These are phyloP conservation scores for Boletus pseudopeckii DNA, from an alignment of 768 basidiomycete species.

Conservation along the genomic window DNA sequence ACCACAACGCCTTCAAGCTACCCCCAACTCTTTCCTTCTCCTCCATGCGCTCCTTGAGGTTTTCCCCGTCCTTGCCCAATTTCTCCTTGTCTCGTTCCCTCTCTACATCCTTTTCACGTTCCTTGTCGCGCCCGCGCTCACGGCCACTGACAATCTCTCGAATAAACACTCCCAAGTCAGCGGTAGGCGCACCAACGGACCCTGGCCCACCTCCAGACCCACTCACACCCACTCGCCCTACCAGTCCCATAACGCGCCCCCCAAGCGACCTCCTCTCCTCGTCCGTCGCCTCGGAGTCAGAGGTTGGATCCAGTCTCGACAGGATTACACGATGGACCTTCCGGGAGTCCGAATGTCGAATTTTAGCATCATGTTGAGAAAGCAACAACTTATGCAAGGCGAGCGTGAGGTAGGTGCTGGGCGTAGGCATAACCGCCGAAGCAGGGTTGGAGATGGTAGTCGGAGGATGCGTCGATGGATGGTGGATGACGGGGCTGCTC, in stretches of 20 bases:
- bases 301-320: constrained; percentile 48
- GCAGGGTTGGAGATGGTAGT: constrained; percentile 15
- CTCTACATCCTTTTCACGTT: constrained; percentile 31
- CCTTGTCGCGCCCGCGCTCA: constrained; percentile 27
- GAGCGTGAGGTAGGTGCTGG: constrained; percentile 24
- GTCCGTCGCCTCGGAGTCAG: constrained; percentile 31
- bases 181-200: constrained; percentile 43
- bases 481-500: constrained; percentile 4
- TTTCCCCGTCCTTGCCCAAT: constrained; percentile 35
- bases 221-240: constrained; percentile 34
- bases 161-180: constrained; percentile 54
- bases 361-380: constrained; percentile 28
- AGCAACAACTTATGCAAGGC: constrained; percentile 20
- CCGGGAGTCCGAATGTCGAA: constrained; percentile 46
- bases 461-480: constrained; percentile 6
- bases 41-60: constrained; percentile 24
- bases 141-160: constrained; percentile 37
- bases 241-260: constrained; percentile 38
- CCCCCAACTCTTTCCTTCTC: constrained; percentile 36
- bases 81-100: constrained; percentile 38
- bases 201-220: constrained; percentile 36
- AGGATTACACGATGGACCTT: constrained; percentile 62
- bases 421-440: background rate
- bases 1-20: constrained; percentile 34
- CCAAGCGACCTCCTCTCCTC: constrained; percentile 32